Conservation (phyloP, 495 filamentous ascomycete genomes). For the Neurospora cerealis region DNA sequence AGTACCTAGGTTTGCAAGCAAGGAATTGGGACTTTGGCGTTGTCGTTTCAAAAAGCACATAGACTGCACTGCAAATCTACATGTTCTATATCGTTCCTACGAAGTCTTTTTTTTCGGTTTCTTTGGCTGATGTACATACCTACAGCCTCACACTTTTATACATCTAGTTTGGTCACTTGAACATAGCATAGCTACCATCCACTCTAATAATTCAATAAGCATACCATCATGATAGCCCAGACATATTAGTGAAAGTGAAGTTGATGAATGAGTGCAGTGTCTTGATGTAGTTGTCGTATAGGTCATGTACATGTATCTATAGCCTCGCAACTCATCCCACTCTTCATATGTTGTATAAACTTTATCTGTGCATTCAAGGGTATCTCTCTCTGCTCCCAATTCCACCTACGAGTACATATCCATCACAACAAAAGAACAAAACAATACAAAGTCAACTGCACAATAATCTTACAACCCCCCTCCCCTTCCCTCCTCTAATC, state of each 20-base stretch:
- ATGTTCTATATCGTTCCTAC: not conserved
- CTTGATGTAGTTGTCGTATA: not conserved
- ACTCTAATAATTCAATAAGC: not conserved
- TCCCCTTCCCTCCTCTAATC: not conserved
- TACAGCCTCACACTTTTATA: not conserved
- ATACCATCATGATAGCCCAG: not conserved
- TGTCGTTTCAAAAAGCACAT: not conserved
- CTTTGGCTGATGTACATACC: not conserved
- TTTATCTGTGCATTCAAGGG: not conserved
- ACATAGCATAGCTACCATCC: not conserved
- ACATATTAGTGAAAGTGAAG: not conserved
- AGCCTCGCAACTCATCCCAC: not conserved
- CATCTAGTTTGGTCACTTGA: not conserved
- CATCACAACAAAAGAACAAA: not conserved
- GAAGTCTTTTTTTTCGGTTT: not conserved
- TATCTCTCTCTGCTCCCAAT: not conserved
- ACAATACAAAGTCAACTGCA: not conserved
- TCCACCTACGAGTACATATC: not conserved
- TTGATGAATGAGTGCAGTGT: not conserved
- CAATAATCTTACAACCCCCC: not conserved
- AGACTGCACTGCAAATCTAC: not conserved
- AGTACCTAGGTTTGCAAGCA: not conserved
- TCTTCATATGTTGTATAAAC: not conserved
- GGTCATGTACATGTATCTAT: not conserved
- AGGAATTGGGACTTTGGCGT: not conserved